Conservation (phyloP, 2,329 filamentous ascomycete genomes). For the Aspergillus chevalieri region DNA sequence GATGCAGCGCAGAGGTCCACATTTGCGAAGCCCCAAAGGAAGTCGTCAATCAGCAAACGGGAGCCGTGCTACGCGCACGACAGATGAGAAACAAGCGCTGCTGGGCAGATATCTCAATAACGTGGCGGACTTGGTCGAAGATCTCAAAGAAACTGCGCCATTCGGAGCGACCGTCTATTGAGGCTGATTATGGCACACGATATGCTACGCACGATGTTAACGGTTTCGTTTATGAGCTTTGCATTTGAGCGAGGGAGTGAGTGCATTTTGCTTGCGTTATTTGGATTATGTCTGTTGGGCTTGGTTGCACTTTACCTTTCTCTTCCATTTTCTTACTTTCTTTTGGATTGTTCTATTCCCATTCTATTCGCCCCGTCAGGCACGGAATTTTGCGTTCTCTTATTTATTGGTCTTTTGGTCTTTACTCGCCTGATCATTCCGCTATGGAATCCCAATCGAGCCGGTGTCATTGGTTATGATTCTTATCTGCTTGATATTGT, state of each 20-base stretch:
- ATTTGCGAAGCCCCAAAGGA: constrained; percentile 45
- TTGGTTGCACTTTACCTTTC: constrained; percentile 7
- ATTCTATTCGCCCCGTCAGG: constrained; percentile 6
- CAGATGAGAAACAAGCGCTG: constrained; percentile 74
- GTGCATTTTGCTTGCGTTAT: constrained; percentile 10
- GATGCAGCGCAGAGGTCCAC: constrained; percentile 51
- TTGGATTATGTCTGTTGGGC: constrained; percentile 14
- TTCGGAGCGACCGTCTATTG: constrained; percentile 53
- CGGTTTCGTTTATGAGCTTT: neutral
- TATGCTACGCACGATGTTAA: neutral
- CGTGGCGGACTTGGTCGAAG: constrained; percentile 77
- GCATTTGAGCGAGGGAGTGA: constrained; percentile 16
- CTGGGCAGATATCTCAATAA: constrained; percentile 72
- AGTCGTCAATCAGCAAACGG: constrained; percentile 37
- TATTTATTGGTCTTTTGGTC: constrained; percentile 1
- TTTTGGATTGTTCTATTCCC: constrained; percentile 4
- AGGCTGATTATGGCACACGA: neutral
- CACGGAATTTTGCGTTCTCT: constrained; percentile 10
- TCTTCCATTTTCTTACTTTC: constrained; percentile 6
- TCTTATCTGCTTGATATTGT: too few species aligned
- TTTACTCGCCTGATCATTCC: neutral
- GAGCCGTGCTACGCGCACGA: constrained; percentile 52
- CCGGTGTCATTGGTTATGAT: neutral
- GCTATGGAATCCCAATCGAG: neutral
- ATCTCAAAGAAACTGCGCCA: constrained; percentile 71